phyloP scores from a whole-genome alignment of 2,329 filamentous ascomycete species.

The Cladosporium colombiae region DNA sequence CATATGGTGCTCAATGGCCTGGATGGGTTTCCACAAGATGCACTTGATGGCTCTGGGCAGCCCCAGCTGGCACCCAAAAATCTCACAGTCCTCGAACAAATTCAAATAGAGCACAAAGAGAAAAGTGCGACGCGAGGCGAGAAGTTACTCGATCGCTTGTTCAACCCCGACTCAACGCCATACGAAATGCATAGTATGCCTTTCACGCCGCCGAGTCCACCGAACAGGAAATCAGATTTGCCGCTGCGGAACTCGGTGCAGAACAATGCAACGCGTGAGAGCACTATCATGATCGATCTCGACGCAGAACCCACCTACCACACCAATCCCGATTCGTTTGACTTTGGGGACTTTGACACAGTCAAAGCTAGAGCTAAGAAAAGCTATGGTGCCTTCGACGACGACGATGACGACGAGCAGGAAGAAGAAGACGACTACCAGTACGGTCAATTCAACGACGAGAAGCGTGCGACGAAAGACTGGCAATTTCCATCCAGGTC shows the following conservation, averaged over 20 bases:
- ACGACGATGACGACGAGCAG: slow-evolving; percentile 36
- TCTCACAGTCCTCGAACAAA: slow-evolving; percentile 31
- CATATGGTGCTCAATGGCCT: slow-evolving; percentile 32
- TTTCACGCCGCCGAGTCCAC: slow-evolving; percentile 39
- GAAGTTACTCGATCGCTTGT: slow-evolving; percentile 58
- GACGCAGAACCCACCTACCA: slow-evolving; percentile 42
- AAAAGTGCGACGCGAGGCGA: slow-evolving; percentile 59
- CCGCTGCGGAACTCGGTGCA: slow-evolving; percentile 45
- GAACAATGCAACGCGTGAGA: slow-evolving; percentile 47
- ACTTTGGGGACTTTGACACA: slow-evolving; percentile 55
- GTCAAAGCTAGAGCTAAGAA: slow-evolving; percentile 52
- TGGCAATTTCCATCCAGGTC: slow-evolving; percentile 57
- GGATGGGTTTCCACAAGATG: slow-evolving; percentile 24
- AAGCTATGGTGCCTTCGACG: slow-evolving; percentile 26
- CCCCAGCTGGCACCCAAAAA: slow-evolving; percentile 25
- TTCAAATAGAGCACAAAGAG: slow-evolving; percentile 56
- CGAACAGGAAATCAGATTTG: slow-evolving; percentile 22
- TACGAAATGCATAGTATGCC: slow-evolving; percentile 60
- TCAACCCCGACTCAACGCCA: slow-evolving; percentile 56
- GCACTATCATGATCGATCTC: slow-evolving; percentile 59
- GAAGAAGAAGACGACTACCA: slow-evolving; percentile 43
- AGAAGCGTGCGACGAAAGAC: slow-evolving; percentile 50
- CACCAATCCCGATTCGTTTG: slow-evolving; percentile 47
- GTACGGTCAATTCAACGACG: slow-evolving; percentile 36
- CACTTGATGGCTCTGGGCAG: slow-evolving; percentile 1